Evolutionary conservation across 139 green algal species (phyloP), one percentile per base, ranked within the genome.

Genomic region (Coelastrella sp.): DNA sequence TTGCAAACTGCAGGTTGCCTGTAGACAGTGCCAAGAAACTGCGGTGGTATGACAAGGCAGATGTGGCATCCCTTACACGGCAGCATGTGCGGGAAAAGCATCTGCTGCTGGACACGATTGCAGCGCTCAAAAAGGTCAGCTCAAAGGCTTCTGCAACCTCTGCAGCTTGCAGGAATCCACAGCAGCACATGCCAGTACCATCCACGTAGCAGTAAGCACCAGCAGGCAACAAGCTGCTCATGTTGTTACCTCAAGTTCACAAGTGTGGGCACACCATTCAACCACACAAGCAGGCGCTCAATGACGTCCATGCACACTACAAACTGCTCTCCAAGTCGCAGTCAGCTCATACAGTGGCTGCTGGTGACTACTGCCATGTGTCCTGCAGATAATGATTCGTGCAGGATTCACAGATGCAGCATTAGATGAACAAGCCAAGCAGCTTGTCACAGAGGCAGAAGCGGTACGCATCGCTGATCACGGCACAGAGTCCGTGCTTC

Each of bases 21-120:
- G 47, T 97, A 0, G 95, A 97, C 17, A 94, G 86, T 32, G 94
- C 94, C 3, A 91, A 90, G 64, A 95, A 95, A 79, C 92, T 97
- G 75, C 90, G 93, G 16, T 97, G 93, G 91, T 97, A 94, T 87
- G 95, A 97, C 86, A 94, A 94, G 7, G 85, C 85, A 4, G 95
- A 97, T 75, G 32, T 97, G 7, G 87, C 86, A 4, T 73, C 86
- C 3, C 82, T 96, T 5, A 73, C 93, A 11, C 23, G 78, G 60
- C 68, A 90, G 68, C 85, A 95, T 90, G 80, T 94, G 65, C 77
- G 88, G 1, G 95, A 97, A 54, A 96, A 96, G 86, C 83, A 92
- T 14, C 68, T 92, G 79, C 91, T 96, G 76, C 77, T 93, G 3
- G 93, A 93, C 20, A 92, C 92, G 19, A 92, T 95, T 75, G 85